Conservation (phyloP, 768 basidiomycete species). For the Sporobolomyces pararoseus region DNA sequence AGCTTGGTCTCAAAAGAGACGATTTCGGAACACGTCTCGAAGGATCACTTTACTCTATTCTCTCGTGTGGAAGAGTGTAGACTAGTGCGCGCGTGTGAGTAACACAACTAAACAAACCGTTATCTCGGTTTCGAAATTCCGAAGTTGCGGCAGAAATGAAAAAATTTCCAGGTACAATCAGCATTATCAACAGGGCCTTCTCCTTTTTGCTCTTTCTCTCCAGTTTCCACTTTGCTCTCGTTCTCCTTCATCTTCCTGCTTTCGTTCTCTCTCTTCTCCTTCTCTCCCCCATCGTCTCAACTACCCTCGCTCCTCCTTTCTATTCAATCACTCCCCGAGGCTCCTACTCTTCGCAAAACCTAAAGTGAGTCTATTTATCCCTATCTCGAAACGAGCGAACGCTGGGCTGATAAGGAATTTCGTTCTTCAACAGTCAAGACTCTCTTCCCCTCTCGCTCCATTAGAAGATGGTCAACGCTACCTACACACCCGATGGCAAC, state of each 20-base stretch:
- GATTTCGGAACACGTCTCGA: no score
- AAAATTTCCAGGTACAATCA: no score
- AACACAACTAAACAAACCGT: no score
- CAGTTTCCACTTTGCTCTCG: background rate
- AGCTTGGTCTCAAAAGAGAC: no score
- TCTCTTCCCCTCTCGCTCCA: background rate
- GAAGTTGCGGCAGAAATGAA: no score
- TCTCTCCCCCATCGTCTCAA: background rate
- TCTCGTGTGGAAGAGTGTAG: no score
- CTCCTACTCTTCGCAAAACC: background rate
- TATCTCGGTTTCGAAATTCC: no score
- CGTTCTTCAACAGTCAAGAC: background rate
- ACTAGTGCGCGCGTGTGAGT: no score
- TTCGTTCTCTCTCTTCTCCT: background rate
- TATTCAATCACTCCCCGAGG: background rate
- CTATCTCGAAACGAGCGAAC: background rate
- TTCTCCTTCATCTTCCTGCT: background rate
- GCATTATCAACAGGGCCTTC: no score
- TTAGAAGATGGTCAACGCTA: conserved; percentile 53
- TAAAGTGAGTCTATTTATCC: background rate
- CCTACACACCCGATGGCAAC: conserved; percentile 49
- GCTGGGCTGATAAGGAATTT: conserved; percentile 1
- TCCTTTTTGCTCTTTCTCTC: background rate
- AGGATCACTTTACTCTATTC: no score
- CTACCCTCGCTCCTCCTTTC: background rate